A percentile compares a stretch with the other conserved stretches of the same genome.
Conservation (phyloP, 2,329 filamentous ascomycete species). For the Botrytis fabae region DNA sequence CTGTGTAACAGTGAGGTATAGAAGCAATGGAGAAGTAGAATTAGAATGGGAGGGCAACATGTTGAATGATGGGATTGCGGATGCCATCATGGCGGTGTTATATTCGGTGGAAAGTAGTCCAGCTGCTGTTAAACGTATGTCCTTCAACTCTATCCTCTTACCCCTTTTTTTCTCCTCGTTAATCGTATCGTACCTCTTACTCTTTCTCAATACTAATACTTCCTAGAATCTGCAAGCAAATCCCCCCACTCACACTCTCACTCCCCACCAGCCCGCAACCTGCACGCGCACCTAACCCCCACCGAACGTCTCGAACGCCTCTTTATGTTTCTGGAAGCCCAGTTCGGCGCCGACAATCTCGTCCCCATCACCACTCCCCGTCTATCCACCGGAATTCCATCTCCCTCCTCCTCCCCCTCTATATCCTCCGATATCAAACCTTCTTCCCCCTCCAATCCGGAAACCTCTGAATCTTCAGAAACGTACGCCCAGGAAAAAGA, state of each 20-base stretch:
- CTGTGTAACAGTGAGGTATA: conserved; percentile 79
- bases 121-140: conserved; percentile 85
- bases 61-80: conserved; percentile 96
- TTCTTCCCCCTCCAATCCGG: background rate
- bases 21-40: conserved; percentile 75
- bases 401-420: background rate
- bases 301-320: conserved; percentile 80
- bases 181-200: background rate
- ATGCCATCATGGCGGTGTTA: conserved; percentile 90
- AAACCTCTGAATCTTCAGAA: conserved; percentile 20
- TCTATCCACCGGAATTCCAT: conserved; percentile 39
- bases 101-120: conserved; percentile 91
- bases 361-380: conserved; percentile 70
- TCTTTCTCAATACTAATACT: conserved; percentile 22
- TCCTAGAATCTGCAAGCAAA: conserved; percentile 59
- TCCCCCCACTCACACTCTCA: conserved; percentile 52
- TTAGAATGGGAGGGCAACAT: conserved; percentile 98
- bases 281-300: conserved; percentile 69
- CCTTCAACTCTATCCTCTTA: conserved; percentile 27
- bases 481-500: conserved; percentile 54
- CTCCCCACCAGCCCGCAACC: conserved; percentile 57
- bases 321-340: conserved; percentile 94
- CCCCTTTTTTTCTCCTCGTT: conserved; percentile 31
- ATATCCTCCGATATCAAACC: background rate
- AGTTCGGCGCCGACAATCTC: conserved; percentile 85